Conservation (phyloP, 1,284 basidiomycete species). For the Blastosporella zonata region DNA sequence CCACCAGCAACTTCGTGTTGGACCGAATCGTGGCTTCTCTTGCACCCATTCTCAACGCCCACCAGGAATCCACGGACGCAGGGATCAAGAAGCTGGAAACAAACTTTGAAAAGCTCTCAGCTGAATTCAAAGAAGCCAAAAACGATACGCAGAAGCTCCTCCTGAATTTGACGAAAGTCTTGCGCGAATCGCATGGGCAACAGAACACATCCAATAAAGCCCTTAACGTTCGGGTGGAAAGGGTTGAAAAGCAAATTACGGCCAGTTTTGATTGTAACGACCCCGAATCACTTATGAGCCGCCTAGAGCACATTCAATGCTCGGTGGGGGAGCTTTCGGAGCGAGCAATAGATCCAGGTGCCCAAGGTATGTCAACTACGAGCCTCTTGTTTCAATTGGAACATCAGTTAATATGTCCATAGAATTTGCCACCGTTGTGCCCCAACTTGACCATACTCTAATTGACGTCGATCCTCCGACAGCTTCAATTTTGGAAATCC, state of each 20-base stretch:
- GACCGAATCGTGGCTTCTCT: slow-evolving; percentile 7
- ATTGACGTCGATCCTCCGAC: neutral
- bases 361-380: slow-evolving; percentile 7
- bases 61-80: slow-evolving; percentile 9
- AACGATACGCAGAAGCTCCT: slow-evolving; percentile 10
- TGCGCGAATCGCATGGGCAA: slow-evolving; percentile 5
- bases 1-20: neutral
- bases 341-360: slow-evolving; percentile 16
- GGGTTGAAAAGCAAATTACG: slow-evolving; percentile 15
- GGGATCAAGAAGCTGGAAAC: slow-evolving; percentile 6
- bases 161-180: slow-evolving; percentile 6
- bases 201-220: slow-evolving; percentile 4
- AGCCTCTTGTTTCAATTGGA: neutral
- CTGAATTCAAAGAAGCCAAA: slow-evolving; percentile 9
- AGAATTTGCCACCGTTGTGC: neutral
- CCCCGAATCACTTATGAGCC: slow-evolving; percentile 9
- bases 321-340: slow-evolving; percentile 17
- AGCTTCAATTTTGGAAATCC: neutral
- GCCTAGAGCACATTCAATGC: slow-evolving; percentile 17
- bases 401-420: neutral
- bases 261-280: slow-evolving; percentile 10
- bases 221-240: slow-evolving; percentile 9
- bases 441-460: neutral
- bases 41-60: slow-evolving; percentile 5
- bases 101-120: slow-evolving; percentile 6